Percentiles rank a stretch among this genome's conserved stretches.
These are phyloP conservation scores for Neocucurbitaria cava DNA, from an alignment of 2,329 filamentous ascomycete species.

Conservation along the genomic window DNA sequence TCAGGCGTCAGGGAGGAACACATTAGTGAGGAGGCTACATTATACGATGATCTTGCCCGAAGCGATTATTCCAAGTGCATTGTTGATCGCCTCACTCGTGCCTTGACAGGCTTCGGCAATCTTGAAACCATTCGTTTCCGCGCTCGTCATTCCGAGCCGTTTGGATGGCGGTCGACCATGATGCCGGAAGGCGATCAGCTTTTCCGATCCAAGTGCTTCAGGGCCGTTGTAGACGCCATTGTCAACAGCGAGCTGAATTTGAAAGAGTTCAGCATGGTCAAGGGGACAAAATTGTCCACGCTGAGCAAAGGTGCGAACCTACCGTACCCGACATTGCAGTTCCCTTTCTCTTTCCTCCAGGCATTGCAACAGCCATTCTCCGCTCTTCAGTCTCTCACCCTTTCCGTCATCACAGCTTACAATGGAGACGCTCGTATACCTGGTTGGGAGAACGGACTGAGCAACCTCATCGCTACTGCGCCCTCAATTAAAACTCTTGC, in stretches of 20 bases:
- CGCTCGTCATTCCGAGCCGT: constrained; percentile 14
- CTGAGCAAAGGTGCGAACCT: constrained; percentile 21
- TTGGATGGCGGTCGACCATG: constrained; percentile 7
- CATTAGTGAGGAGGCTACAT: constrained; percentile 26
- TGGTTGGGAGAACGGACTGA: constrained; percentile 31
- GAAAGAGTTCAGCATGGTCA: constrained; percentile 29
- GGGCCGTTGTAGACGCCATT: constrained; percentile 30
- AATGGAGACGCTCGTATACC: constrained; percentile 16
- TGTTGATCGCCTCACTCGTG: constrained; percentile 26
- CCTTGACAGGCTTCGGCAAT: constrained; percentile 22
- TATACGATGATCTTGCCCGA: constrained; percentile 28
- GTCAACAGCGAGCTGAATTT: constrained; percentile 24
- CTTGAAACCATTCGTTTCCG: constrained; percentile 28
- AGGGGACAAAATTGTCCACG: constrained; percentile 8
- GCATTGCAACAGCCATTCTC: constrained; percentile 20
- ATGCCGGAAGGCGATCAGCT: constrained; percentile 19
- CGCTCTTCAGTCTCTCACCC: constrained; percentile 19
- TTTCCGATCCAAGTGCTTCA: constrained; percentile 31
- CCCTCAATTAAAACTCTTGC: constrained; percentile 24
- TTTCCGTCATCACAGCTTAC: constrained; percentile 25
- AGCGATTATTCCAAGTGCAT: constrained; percentile 20
- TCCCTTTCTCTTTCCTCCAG: constrained; percentile 13
- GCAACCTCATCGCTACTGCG: constrained; percentile 27
- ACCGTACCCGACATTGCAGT: constrained; percentile 20
- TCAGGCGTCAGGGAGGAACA: constrained; percentile 21